Evolutionary conservation across 768 basidiomycete species (phyloP).

Genomic region (Mycena vulgaris): DNA sequence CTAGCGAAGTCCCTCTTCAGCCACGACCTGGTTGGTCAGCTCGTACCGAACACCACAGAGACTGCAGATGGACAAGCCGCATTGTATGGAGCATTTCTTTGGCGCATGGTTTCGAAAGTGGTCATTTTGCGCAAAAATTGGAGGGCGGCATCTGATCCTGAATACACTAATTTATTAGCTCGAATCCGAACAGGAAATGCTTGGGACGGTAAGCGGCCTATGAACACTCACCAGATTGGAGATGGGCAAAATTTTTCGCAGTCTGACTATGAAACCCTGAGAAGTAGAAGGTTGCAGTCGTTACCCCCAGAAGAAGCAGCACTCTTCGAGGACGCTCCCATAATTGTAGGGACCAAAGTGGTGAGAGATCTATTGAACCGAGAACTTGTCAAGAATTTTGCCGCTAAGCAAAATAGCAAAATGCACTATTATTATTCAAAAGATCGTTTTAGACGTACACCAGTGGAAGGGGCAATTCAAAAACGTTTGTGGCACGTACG

Average conservation of each 20-base stretch:
- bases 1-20: background rate
- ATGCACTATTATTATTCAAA: background rate
- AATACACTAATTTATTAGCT: slow-evolving; percentile 8
- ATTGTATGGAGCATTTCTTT: slow-evolving; percentile 13
- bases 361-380: background rate
- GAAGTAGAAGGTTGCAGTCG: background rate
- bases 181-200: background rate
- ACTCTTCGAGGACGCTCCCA: background rate
- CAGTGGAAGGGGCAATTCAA: background rate
- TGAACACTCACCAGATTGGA: background rate
- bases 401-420: accelerated
- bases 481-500: background rate
- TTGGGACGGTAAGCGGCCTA: background rate
- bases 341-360: background rate
- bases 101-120: background rate
- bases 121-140: slow-evolving; percentile 15
- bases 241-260: background rate
- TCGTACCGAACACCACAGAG: background rate
- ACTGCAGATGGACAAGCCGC: background rate
- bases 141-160: background rate
- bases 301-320: background rate
- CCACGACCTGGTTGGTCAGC: background rate
- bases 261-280: background rate
- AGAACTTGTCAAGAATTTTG: background rate
- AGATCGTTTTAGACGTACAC: background rate